phyloP scores from a whole-genome alignment of 345 rosid genomes.

The Cochlearia excelsa region DNA sequence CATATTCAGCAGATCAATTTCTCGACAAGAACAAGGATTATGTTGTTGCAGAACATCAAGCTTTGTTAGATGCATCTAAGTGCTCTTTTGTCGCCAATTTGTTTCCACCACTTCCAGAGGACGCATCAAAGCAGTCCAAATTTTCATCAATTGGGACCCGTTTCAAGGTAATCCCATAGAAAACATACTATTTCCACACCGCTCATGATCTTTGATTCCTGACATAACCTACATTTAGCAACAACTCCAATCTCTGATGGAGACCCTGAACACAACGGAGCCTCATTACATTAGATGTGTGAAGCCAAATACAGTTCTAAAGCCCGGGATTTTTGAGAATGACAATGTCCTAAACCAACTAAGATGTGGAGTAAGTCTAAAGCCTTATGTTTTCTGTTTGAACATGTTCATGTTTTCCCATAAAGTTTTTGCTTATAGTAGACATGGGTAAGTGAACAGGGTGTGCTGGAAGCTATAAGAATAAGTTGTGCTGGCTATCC shows the following conservation, averaged over 20 bases:
- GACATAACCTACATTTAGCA: slow-evolving; percentile 44
- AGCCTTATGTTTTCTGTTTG: background rate
- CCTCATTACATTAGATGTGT: slow-evolving; percentile 70
- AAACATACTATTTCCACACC: slow-evolving; percentile 18
- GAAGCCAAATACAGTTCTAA: slow-evolving; percentile 58
- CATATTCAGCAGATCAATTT: slow-evolving; percentile 65
- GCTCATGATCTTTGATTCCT: slow-evolving; percentile 25
- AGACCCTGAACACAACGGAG: slow-evolving; percentile 59
- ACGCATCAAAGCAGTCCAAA: slow-evolving; percentile 70
- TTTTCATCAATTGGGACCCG: slow-evolving; percentile 78
- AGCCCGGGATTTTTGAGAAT: slow-evolving; percentile 58
- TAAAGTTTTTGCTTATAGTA: slow-evolving; percentile 7
- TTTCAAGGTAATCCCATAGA: slow-evolving; percentile 50
- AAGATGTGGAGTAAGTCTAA: slow-evolving; percentile 56
- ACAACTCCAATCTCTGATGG: slow-evolving; percentile 65
- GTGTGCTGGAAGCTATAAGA: slow-evolving; percentile 83
- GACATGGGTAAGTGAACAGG: slow-evolving; percentile 44
- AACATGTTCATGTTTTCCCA: slow-evolving; percentile 14
- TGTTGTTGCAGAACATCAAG: slow-evolving; percentile 81
- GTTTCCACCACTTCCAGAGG: slow-evolving; percentile 70
- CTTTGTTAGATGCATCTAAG: slow-evolving; percentile 53
- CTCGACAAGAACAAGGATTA: slow-evolving; percentile 79
- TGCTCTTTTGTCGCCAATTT: slow-evolving; percentile 66
- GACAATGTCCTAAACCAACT: slow-evolving; percentile 54
- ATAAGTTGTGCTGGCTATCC: slow-evolving; percentile 90